Evolutionary conservation across 345 rosid genomes (phyloP).

Genomic region (Salix dunnii): DNA sequence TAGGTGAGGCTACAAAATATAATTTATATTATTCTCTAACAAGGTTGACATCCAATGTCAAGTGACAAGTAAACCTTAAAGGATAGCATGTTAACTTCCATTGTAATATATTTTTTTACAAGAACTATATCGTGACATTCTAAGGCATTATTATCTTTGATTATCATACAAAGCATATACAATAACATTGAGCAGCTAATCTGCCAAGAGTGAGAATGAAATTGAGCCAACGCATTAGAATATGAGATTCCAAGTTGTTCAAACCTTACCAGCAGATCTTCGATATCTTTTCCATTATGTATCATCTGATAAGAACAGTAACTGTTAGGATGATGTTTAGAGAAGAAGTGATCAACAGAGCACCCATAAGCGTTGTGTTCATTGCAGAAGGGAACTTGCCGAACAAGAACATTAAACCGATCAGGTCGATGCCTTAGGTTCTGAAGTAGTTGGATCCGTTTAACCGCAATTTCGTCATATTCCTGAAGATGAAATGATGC

Average conservation of each 20-base stretch:
- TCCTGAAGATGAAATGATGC: conserved; percentile 54
- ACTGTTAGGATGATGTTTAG: conserved; percentile 57
- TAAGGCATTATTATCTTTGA: neutral
- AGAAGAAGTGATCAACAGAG: conserved; percentile 76
- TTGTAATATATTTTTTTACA: too few species aligned
- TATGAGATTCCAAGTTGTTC: neutral
- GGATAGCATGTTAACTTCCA: neutral
- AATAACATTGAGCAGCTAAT: neutral
- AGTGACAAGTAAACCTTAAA: neutral
- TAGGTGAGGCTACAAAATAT: too few species aligned
- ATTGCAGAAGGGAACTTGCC: conserved; percentile 63
- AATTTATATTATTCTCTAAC: too few species aligned
- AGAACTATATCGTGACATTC: neutral
- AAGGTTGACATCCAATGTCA: neutral
- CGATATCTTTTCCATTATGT: conserved; percentile 58
- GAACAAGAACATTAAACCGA: conserved; percentile 71
- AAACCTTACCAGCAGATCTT: conserved; percentile 53
- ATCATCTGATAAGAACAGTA: conserved; percentile 68
- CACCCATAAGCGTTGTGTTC: conserved; percentile 56
- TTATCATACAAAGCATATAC: neutral
- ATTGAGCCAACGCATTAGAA: neutral
- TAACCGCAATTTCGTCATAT: conserved; percentile 55
- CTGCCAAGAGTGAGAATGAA: too few species aligned
- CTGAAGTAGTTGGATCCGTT: conserved; percentile 56
- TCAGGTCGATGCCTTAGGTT: conserved; percentile 59